Conservation (phyloP, 2,329 filamentous ascomycete species). For the Stemphylium vesicarium region DNA sequence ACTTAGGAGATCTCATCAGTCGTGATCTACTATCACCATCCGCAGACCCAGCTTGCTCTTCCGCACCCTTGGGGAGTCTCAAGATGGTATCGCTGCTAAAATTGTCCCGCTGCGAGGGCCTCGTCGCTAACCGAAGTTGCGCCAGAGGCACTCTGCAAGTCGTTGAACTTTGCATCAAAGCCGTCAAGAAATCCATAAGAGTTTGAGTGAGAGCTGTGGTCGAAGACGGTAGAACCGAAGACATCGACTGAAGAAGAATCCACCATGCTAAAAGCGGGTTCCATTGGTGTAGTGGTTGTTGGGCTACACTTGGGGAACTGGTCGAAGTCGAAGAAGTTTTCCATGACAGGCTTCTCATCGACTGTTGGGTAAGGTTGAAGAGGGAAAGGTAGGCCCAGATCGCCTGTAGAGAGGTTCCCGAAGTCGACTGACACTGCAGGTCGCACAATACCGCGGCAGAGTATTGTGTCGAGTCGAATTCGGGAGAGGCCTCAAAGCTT, state of each 20-base stretch:
- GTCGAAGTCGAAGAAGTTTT: constrained; percentile 50
- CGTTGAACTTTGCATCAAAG: constrained; percentile 51
- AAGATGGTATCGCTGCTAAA: constrained; percentile 39
- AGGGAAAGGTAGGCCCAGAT: constrained; percentile 46
- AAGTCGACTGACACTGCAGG: constrained; percentile 98
- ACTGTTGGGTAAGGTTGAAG: constrained; percentile 47
- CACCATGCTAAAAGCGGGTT: constrained; percentile 39
- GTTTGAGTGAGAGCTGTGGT: constrained; percentile 34
- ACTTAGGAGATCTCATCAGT: constrained; percentile 34
- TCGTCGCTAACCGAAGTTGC: constrained; percentile 57
- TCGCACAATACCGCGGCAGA: constrained; percentile 99
- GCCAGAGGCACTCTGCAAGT: constrained; percentile 56
- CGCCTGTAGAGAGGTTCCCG: constrained; percentile 39
- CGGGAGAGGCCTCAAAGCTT: constrained; percentile 54
- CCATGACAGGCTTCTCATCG: constrained; percentile 47
- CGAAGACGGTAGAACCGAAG: constrained; percentile 45
- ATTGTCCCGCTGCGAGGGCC: constrained; percentile 52
- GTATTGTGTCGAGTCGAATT: constrained; percentile 99
- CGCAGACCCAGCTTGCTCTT: constrained; percentile 27
- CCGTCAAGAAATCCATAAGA: constrained; percentile 46
- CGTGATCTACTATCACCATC: constrained; percentile 35
- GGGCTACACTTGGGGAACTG: constrained; percentile 44
- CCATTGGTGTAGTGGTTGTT: constrained; percentile 24
- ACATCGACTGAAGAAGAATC: constrained; percentile 41
- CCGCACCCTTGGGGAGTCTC: constrained; percentile 31